phyloP scores from a whole-genome alignment of 805 yeast species.

The Cyberlindnera amylophila region DNA sequence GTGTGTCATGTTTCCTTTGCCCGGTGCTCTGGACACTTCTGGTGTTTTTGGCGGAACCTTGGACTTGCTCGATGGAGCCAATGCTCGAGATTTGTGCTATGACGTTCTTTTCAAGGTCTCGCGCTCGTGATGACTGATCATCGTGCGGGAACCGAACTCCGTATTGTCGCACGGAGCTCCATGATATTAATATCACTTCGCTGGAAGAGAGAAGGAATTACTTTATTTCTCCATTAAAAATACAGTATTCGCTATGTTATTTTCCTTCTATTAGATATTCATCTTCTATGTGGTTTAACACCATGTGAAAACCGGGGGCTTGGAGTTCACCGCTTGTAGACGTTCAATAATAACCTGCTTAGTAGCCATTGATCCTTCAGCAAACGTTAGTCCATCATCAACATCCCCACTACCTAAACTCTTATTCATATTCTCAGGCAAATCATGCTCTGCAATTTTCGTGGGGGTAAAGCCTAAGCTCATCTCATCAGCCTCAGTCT shows the following conservation, averaged over 20 bases:
- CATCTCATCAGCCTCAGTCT: neutral
- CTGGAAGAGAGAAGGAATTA: too few species aligned
- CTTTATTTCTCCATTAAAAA: too few species aligned
- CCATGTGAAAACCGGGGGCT: conserved; percentile 68
- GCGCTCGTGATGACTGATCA: neutral
- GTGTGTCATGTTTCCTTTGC: conserved; percentile 1
- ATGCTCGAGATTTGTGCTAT: neutral
- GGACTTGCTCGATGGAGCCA: neutral
- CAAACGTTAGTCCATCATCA: conserved; percentile 9
- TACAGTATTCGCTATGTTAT: too few species aligned
- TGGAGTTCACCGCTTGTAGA: conserved; percentile 48
- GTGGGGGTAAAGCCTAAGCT: neutral
- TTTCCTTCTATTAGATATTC: too few species aligned
- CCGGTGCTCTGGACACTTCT: neutral
- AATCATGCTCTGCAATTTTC: too few species aligned
- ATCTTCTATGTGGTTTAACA: conserved; percentile 33
- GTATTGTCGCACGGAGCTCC: neutral
- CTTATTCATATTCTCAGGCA: too few species aligned
- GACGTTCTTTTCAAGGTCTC: neutral
- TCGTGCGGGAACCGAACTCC: neutral
- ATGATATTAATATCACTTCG: too few species aligned
- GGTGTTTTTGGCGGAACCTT: neutral
- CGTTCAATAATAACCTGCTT: conserved; percentile 57
- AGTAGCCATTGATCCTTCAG: conserved; percentile 21
- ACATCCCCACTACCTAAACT: neutral